Conservation (phyloP, 371 early-diverging fungal species). For the Conidiobolus incongruus region DNA sequence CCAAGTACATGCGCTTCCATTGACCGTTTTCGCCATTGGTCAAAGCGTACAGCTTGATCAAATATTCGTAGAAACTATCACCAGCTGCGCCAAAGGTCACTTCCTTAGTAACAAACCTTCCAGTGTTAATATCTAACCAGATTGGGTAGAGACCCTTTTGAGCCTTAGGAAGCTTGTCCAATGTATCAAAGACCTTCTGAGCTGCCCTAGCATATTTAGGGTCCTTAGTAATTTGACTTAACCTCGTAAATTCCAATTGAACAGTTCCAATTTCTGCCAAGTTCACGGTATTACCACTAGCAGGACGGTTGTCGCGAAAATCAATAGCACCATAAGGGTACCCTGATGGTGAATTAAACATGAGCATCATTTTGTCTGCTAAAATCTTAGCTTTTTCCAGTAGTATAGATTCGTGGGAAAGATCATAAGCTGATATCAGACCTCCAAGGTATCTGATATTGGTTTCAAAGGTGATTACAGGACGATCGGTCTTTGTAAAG, state of each 20-base stretch:
- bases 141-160: constrained; percentile 2
- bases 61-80: constrained; percentile 3
- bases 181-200: neutral
- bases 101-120: neutral
- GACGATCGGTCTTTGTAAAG: constrained; percentile 20
- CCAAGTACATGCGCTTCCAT: neutral
- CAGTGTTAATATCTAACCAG: no score
- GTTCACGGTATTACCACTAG: neutral
- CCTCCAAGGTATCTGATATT: constrained; percentile 77
- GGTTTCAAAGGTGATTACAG: constrained; percentile 53
- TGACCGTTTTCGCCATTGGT: no score
- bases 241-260: neutral
- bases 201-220: neutral
- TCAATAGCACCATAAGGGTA: neutral
- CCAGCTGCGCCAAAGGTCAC: neutral
- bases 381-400: constrained; percentile 29
- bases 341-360: constrained; percentile 5
- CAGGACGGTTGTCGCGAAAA: neutral
- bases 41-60: neutral
- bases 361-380: constrained; percentile 18
- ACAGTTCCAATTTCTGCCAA: neutral
- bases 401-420: constrained; percentile 20
- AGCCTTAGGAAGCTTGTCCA: neutral
- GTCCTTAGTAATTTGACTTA: neutral
- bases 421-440: constrained; percentile 51